Conservation (phyloP, 140 eudicot species). For the Stevia rebaudiana region DNA sequence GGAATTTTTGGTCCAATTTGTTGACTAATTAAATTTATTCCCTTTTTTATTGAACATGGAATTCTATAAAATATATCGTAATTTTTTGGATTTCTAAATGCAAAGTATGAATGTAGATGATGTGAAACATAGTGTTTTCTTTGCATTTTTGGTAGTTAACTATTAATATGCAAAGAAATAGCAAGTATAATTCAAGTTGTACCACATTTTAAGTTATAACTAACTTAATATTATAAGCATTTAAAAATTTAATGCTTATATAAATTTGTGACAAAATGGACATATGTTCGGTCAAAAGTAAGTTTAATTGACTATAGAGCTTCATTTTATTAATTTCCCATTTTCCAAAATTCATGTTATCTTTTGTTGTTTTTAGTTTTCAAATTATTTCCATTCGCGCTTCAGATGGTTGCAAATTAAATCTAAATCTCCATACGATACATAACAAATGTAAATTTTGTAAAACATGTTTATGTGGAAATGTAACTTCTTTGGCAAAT, state of each 20-base stretch:
- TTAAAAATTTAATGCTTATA: neutral
- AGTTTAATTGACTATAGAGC: neutral
- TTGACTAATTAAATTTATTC: slow-evolving; percentile 1
- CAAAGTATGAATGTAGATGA: no score
- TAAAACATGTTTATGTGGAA: neutral
- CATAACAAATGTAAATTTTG: neutral
- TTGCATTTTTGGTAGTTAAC: neutral
- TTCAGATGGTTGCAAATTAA: slow-evolving; percentile 3
- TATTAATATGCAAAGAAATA: neutral
- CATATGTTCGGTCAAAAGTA: neutral
- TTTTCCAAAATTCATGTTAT: neutral
- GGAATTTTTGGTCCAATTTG: slow-evolving; percentile 5
- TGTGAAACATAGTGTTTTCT: neutral
- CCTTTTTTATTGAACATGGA: slow-evolving; percentile 1
- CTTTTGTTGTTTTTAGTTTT: neutral
- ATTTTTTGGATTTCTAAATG: no score
- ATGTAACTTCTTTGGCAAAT: slow-evolving; percentile 4
- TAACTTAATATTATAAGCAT: neutral
- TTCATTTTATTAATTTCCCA: neutral
- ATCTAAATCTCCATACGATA: neutral
- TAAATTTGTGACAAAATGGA: neutral
- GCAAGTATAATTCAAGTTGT: neutral
- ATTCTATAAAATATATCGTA: no score
- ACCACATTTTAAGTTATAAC: neutral
- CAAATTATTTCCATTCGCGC: neutral